Evolutionary conservation across 208 protist genomes (phyloP), one percentile per base, ranked within the genome.

Genomic region (Leishmania martiniquensis): DNA sequence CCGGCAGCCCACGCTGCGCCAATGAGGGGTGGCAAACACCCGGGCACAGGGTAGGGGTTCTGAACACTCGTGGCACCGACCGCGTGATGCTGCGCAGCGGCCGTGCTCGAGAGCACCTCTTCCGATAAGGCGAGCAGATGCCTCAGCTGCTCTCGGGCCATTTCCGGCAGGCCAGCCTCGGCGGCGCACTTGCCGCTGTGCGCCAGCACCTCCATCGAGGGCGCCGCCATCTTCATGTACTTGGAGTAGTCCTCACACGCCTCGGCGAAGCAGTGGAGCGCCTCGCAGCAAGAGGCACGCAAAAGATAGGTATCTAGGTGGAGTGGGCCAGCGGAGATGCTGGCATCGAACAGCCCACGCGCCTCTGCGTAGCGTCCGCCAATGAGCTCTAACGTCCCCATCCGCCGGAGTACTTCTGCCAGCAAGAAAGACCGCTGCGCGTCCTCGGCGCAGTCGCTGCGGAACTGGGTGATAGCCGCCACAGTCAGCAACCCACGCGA

Each of bases 231-330:
- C 75, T 87, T 91, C 63, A 97, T 83, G 83, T 96, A 96, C 81
- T 97, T 96, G 60, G 88, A 83, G 76, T 93, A 96, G 83, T 97
- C 92, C 39, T 88, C 87, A 72, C 88, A 94, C 29, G 94, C 94
- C 59, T 80, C 73, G 1, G 69, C 62, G 49, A 84, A 81, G 60
- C 83, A 80, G 20, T 74, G 74, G 44, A 96, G 75, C 29, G 85
- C 72, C 84, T 96, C 94, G n/a, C 89, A 89, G 81, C 94, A 97
- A 25, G 88, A 81, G 34, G 88, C 94, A 68, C 94, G 90, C 57
- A 95, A 76, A 47, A 86, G 85, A 77, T 96, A 97, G 59, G 80
- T 88, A 32, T 90, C 85, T 29, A 90, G 75, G n/a, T 76, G 83
- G 13, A 96, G 80, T 2, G 94, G 94, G 54, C 95, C 86, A 1